Percentiles rank a stretch among this genome's conserved stretches.
phyloP scores from a whole-genome alignment of 306 rosid genomes.

The Rosa rugosa region DNA sequence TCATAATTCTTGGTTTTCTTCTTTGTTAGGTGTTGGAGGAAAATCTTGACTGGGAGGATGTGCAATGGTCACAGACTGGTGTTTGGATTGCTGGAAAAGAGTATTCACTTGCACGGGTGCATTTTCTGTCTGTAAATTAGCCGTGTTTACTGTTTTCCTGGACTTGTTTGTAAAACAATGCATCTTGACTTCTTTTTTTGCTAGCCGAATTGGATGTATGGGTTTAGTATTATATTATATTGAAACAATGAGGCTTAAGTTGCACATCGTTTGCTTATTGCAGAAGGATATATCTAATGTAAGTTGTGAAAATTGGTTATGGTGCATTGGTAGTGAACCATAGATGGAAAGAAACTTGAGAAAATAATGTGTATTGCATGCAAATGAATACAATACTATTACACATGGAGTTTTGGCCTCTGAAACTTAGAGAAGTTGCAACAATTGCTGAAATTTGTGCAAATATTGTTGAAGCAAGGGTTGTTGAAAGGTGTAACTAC shows the following conservation, averaged over 20 bases:
- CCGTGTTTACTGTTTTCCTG: neutral
- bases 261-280: neutral
- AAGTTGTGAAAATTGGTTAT: neutral
- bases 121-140: constrained; percentile 78
- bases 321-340: neutral
- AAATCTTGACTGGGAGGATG: constrained; percentile 94
- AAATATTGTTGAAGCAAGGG: too few relatives aligned
- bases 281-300: neutral
- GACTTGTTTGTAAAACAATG: neutral
- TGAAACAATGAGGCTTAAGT: neutral
- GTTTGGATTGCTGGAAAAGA: constrained; percentile 95
- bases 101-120: constrained; percentile 89
- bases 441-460: too few relatives aligned
- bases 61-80: constrained; percentile 98
- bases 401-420: neutral
- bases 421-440: neutral
- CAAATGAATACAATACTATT: neutral
- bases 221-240: neutral
- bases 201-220: neutral
- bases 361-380: neutral
- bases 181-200: neutral
- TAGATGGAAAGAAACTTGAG: neutral
- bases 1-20: neutral
- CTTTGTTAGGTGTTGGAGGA: constrained; percentile 75
- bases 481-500: too few relatives aligned